These are phyloP conservation scores for Lagerstroemia speciosa DNA, from an alignment of 345 rosid genomes.

Conservation along the genomic window DNA sequence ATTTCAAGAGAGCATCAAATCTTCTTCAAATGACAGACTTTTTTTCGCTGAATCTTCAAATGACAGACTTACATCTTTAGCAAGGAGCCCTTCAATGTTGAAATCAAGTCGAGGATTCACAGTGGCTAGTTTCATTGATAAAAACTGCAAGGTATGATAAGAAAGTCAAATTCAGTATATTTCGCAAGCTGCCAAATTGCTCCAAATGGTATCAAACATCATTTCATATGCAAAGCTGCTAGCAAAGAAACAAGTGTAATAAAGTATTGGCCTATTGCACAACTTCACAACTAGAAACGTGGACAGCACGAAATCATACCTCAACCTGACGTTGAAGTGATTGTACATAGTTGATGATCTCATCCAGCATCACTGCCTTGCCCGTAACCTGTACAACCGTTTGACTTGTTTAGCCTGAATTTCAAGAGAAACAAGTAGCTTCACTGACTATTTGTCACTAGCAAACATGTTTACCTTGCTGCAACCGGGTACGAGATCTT, in stretches of 20 bases:
- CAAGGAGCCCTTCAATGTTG: conserved; percentile 71
- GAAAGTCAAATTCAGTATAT: neutral
- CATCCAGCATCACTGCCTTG: conserved; percentile 98
- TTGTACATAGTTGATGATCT: conserved; percentile 92
- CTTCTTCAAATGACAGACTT: too few relatives aligned
- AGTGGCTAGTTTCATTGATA: conserved; percentile 96
- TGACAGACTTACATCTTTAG: conserved; percentile 76
- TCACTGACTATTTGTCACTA: neutral
- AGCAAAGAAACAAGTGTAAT: neutral
- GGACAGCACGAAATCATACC: conserved; percentile 31
- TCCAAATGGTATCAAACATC: conserved; percentile 6
- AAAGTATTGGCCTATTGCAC: too few relatives aligned
- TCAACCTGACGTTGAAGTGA: conserved; percentile 96
- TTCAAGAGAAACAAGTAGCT: neutral
- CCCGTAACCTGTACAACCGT: conserved; percentile 68
- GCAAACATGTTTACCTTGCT: conserved; percentile 51
- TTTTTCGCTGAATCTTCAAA: too few relatives aligned
- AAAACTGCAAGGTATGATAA: conserved; percentile 40
- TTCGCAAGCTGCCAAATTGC: neutral
- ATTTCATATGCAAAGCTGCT: neutral
- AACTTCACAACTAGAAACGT: neutral
- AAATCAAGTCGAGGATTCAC: conserved; percentile 84
- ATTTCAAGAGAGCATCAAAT: neutral
- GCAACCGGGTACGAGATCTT: conserved; percentile 98
- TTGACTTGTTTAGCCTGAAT: conserved; percentile 8